A percentile compares a stretch with the other conserved stretches of the same genome.
These are phyloP conservation scores for Trifolium fragiferum DNA, from an alignment of 306 rosid species.

Conservation along the genomic window DNA sequence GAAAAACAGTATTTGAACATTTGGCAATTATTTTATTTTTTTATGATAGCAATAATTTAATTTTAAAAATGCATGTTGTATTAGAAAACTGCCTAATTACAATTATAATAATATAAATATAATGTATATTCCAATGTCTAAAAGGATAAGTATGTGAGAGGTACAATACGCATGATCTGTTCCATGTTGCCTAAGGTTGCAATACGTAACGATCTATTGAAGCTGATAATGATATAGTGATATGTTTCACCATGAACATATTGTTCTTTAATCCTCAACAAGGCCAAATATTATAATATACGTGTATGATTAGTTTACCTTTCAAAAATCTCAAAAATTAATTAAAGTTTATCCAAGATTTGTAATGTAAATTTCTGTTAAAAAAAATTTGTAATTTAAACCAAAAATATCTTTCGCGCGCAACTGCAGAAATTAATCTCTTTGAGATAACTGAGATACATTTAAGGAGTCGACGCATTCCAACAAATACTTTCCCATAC, in stretches of 20 bases:
- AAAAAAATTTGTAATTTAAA: no score
- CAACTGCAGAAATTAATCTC: no score
- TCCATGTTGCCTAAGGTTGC: constrained; percentile 21
- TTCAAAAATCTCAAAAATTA: not conserved
- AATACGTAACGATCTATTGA: not conserved
- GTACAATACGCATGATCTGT: constrained; percentile 8
- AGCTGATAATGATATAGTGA: not conserved
- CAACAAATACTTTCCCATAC: no score
- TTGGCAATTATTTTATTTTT: not conserved
- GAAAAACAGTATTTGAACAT: not conserved
- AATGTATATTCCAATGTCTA: not conserved
- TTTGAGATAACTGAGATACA: no score
- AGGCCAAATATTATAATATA: not conserved
- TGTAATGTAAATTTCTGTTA: no score
- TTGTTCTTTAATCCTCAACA: not conserved
- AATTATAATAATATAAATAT: not conserved
- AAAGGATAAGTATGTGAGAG: constrained; percentile 5
- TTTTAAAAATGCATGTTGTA: not conserved
- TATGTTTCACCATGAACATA: not conserved
- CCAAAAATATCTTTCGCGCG: no score
- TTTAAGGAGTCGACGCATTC: no score
- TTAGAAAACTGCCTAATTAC: not conserved
- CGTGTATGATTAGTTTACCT: not conserved
- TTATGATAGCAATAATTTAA: no score
- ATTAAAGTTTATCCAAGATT: no score